Base-by-base conservation (phyloP, 768 basidiomycete species). In the Termitomyces sp. region DNA sequence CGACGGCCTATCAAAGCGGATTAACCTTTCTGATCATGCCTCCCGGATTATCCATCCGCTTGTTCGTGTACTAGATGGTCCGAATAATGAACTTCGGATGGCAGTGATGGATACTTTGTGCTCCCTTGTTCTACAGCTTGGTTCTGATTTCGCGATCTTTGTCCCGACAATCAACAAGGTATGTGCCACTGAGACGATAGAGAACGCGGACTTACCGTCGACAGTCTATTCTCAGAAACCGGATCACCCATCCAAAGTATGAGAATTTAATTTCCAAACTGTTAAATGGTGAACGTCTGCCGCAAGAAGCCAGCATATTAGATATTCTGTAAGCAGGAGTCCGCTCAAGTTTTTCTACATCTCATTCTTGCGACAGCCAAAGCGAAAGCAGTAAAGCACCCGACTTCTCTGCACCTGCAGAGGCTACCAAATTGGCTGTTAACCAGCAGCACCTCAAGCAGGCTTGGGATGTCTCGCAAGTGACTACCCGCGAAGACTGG, bases 101-200 rank as follows among this genome's bases (percentile, higher is more conserved):
- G 83, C 89, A 1, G 90, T 95, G 8, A 88, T 98, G 85, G 94
- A 98, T 57, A 91, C 94, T 0, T 73, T 99, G 2, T 97, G 93
- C 67, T 90, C 94, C 0, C 76, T 98, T 40, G 86, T 98, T 38
- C 78, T 93, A 37, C 97, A 99, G 64, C 83, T 99, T 51, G 95
- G 95, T 1, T 87, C 95, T 0, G 96, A 98, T 67, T 99, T 95
- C 62, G 94, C 97, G 3, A 93, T 99, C 43, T 99, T 98, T 63
- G 90, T 98, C 35, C 94, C 97, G 0, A 95, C 95, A 61, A 90
- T 99, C 60, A 93, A 93, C 69, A 98, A 98, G 80, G 95, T 90
- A 60, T 47, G 74, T 60, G 21, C 22, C 38, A 34, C 19, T 43
- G 52, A 22, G 46, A 30, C 49, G 15, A 45, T 15, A 2, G 34